Conservation (phyloP, 2,329 filamentous ascomycete genomes). For the Claviceps purpurea region DNA sequence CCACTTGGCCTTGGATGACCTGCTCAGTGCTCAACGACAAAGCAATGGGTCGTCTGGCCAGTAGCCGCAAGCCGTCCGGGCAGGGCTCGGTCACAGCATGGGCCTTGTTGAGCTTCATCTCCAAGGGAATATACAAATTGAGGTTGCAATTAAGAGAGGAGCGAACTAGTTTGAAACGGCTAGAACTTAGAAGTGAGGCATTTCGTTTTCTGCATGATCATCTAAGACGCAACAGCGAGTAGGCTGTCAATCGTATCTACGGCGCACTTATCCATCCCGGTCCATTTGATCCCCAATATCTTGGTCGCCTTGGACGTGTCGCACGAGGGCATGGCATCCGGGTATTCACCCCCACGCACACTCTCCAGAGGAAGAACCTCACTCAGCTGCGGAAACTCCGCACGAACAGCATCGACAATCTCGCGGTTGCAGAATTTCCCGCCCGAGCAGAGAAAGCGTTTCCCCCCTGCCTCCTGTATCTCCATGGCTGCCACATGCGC, state of each 20-base stretch:
- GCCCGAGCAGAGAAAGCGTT: conserved; percentile 35
- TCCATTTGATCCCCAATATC: conserved; percentile 1
- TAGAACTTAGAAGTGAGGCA: too few relatives aligned
- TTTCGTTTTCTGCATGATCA: too few relatives aligned
- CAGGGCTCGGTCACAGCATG: too few relatives aligned
- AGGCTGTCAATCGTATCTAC: not conserved
- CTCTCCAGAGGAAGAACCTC: conserved; percentile 25
- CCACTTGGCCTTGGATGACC: too few relatives aligned
- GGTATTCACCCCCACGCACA: not conserved
- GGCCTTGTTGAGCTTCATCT: too few relatives aligned
- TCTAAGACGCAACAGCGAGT: not conserved
- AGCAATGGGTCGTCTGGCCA: too few relatives aligned
- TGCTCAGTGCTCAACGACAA: too few relatives aligned
- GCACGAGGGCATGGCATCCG: not conserved
- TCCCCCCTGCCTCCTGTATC: conserved; percentile 31
- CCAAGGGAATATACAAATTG: too few relatives aligned
- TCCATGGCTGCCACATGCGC: conserved; percentile 42
- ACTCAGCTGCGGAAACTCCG: conserved; percentile 37
- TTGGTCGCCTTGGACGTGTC: not conserved
- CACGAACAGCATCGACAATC: conserved; percentile 29
- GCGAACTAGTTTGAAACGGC: too few relatives aligned
- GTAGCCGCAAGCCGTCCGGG: too few relatives aligned
- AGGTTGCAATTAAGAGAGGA: too few relatives aligned
- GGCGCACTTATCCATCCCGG: not conserved
- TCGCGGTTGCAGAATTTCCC: conserved; percentile 34